phyloP scores from a whole-genome alignment of 228 moss, liverwort and hornwort species.

The Sphagnum fallax region DNA sequence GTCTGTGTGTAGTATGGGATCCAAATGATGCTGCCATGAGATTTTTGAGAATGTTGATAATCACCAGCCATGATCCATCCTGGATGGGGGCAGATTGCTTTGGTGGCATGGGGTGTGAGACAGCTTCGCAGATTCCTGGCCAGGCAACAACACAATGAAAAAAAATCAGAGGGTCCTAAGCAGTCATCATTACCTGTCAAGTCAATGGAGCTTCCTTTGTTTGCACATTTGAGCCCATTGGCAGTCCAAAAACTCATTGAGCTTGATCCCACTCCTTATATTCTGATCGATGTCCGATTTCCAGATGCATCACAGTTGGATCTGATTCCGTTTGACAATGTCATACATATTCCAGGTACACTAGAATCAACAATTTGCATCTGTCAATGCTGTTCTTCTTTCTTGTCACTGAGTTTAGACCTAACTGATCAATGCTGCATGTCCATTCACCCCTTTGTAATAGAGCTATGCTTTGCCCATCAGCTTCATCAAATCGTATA shows the following conservation, averaged over 20 bases:
- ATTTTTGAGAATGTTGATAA: too few relatives aligned
- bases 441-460: neutral
- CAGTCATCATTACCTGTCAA: conserved; percentile 42
- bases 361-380: neutral
- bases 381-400: neutral
- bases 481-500: too few relatives aligned
- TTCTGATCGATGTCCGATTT: conserved; percentile 77
- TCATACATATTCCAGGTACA: conserved; percentile 67
- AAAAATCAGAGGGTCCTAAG: conserved; percentile 23
- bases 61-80: too few relatives aligned
- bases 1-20: neutral
- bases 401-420: neutral
- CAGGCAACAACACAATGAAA: conserved; percentile 44
- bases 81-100: conserved; percentile 48
- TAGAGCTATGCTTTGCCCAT: neutral
- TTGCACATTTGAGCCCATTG: conserved; percentile 53
- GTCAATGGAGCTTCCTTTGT: conserved; percentile 35
- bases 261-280: conserved; percentile 52
- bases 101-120: conserved; percentile 81
- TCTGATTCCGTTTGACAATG: conserved; percentile 46
- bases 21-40: neutral
- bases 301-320: conserved; percentile 30
- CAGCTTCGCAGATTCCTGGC: conserved; percentile 74
- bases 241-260: conserved; percentile 76
- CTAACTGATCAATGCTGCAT: neutral